Evolutionary conservation across 768 basidiomycete species (phyloP).

Genomic region (Gloeostereum incarnatum): DNA sequence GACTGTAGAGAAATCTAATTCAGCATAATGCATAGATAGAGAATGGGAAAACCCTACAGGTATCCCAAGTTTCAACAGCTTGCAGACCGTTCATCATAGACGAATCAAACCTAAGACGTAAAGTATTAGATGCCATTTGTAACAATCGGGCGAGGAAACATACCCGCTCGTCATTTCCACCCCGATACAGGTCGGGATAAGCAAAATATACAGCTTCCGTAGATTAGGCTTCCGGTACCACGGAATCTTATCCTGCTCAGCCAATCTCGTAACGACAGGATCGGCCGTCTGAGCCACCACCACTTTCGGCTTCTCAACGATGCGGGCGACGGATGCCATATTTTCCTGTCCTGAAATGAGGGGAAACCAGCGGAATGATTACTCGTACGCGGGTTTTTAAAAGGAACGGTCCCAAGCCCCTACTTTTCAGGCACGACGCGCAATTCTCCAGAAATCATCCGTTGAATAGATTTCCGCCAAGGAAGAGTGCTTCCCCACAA

Average conservation of each 20-base stretch:
- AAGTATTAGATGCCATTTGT: neutral
- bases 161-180: constrained; percentile 57
- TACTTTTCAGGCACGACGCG: too few relatives aligned
- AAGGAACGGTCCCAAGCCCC: too few relatives aligned
- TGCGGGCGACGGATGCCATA: neutral
- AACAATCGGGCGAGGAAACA: constrained; percentile 7
- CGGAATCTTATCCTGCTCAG: constrained; percentile 38
- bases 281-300: constrained; percentile 11
- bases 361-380: too few relatives aligned
- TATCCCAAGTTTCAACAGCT: constrained; percentile 46
- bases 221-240: constrained; percentile 61
- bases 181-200: constrained; percentile 52
- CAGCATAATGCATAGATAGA: neutral
- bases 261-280: constrained; percentile 29
- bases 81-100: constrained; percentile 59
- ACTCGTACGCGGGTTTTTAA: too few relatives aligned
- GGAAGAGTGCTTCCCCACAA: too few relatives aligned
- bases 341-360: too few relatives aligned
- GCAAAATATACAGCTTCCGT: constrained; percentile 40
- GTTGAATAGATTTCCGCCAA: too few relatives aligned
- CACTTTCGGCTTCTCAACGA: neutral
- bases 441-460: too few relatives aligned
- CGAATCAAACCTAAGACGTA: constrained; percentile 35
- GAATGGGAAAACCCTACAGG: constrained; percentile 24
- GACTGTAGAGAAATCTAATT: constrained; percentile 21